Base-by-base conservation (phyloP, 495 filamentous ascomycete species). In the Penicillium verhagenii region DNA sequence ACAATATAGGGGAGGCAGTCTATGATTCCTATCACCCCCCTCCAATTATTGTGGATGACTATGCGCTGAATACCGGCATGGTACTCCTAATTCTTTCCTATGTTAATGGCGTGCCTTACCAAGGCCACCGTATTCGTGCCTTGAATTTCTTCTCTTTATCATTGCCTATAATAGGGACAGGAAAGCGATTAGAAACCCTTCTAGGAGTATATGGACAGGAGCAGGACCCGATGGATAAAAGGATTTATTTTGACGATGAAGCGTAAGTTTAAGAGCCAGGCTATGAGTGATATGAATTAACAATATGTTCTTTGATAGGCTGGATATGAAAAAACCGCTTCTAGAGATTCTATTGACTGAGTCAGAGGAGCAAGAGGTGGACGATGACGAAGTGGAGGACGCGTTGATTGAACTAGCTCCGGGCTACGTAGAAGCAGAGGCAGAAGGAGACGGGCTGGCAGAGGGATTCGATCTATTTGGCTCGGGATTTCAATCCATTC, bases 361-460 rank as follows among this genome's bases (percentile, higher is more conserved):
- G 39, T 21, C 39, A 21, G 39, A 42, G 39, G 39, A 42, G 16
- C 39, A 42, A 42, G 39, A 21, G 6, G 19, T 42, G 39, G 39
- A 42, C 8, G 39, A 23, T 42, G 39, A 42, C 8, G 39, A 42
- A 42, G 39, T 42, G 13, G 39, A 23, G 39, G 39, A 42, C 19
- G 39, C 39, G 21, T 42, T 42, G 18, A 21, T 23, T 42, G 39
- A 42, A 21, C 18, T 42, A 21, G 39, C 18, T 42, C 39, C 39
- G 39, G 39, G 39, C 19, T 42, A 42, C 39, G 16, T 42, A 23
- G 39, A 42, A 42, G 39, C 39, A 42, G 39, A 42, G 39, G 39
- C 39, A 42, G 39, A 20, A 42, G 39, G 39, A 21, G 18, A 21
- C 6, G 39, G 39, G 10, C 10, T 42, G 39, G 39, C 39, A 23